Percentiles rank a stretch among this genome's conserved stretches.
phyloP scores from a whole-genome alignment of 2,329 filamentous ascomycete species.

The Akanthomyces uredinophilus region DNA sequence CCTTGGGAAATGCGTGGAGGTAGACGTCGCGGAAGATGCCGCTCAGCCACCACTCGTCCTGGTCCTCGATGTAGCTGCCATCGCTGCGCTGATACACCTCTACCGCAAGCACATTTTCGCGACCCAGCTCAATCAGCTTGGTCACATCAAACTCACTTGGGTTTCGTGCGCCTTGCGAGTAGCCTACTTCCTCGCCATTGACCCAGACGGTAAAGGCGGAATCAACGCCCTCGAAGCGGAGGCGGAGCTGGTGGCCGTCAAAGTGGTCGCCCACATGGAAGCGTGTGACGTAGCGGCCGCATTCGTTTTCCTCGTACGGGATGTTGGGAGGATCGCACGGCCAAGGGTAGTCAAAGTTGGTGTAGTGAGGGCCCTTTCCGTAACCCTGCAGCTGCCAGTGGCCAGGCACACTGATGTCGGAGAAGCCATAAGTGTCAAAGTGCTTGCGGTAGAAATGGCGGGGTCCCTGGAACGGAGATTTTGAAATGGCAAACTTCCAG shows the following conservation, averaged over 20 bases:
- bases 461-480: slow-evolving; percentile 42
- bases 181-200: slow-evolving; percentile 63
- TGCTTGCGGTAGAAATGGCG: slow-evolving; percentile 32
- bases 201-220: slow-evolving; percentile 67
- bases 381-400: slow-evolving; percentile 69
- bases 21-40: slow-evolving; percentile 67
- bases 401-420: slow-evolving; percentile 55
- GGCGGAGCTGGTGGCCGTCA: slow-evolving; percentile 51
- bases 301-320: slow-evolving; percentile 59
- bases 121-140: slow-evolving; percentile 35
- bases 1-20: slow-evolving; percentile 55
- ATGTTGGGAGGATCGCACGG: slow-evolving; percentile 62
- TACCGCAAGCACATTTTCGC: slow-evolving; percentile 55
- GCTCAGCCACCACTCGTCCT: slow-evolving; percentile 64
- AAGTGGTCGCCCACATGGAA: slow-evolving; percentile 48
- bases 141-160: slow-evolving; percentile 70
- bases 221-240: slow-evolving; percentile 72
- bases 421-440: slow-evolving; percentile 30
- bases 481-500: slow-evolving; percentile 49
- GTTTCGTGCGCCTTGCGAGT: slow-evolving; percentile 67
- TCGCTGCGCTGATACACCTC: slow-evolving; percentile 69
- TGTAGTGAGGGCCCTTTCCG: slow-evolving; percentile 61
- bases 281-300: slow-evolving; percentile 55
- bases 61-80: slow-evolving; percentile 68
- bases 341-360: slow-evolving; percentile 63